A percentile compares a stretch with the other conserved stretches of the same genome.
Conservation (phyloP, 2,329 filamentous ascomycete genomes). For the Lecanicillium sp. region DNA sequence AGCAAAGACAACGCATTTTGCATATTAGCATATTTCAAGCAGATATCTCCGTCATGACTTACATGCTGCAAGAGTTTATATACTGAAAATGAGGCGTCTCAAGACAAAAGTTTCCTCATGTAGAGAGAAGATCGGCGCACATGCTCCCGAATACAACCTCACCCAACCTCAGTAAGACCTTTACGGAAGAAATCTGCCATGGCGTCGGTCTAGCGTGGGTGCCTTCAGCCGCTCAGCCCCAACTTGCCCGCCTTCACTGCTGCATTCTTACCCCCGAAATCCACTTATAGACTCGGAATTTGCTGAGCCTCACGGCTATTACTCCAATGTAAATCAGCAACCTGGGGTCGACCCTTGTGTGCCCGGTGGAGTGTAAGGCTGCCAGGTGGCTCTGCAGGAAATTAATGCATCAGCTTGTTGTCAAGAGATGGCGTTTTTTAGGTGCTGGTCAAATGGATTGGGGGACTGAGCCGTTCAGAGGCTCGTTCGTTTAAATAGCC, state of each 20-base stretch:
- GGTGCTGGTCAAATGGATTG: not conserved
- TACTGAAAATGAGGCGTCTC: too few relatives aligned
- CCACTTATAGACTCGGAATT: too few relatives aligned
- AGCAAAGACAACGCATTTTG: too few relatives aligned
- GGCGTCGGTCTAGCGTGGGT: constrained; percentile 4
- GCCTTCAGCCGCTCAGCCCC: constrained; percentile 9
- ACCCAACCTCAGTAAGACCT: not conserved
- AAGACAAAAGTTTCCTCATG: not conserved
- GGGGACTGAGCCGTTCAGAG: not conserved
- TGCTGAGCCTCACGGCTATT: not conserved
- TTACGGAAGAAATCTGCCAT: constrained; percentile 5
- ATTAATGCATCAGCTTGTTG: not conserved
- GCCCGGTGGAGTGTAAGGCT: constrained; percentile 8
- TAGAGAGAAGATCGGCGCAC: not conserved
- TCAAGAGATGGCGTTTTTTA: constrained; percentile 1
- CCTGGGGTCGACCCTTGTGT: not conserved
- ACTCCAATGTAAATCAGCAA: not conserved
- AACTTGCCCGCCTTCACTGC: not conserved
- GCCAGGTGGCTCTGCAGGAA: not conserved
- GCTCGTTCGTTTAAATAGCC: not conserved
- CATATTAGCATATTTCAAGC: too few relatives aligned
- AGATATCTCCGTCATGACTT: too few relatives aligned
- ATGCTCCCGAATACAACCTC: not conserved
- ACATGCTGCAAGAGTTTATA: too few relatives aligned
- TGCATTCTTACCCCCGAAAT: too few relatives aligned